Conservation (phyloP, 164 flowering plant species). For the Liriodendron chinense region DNA sequence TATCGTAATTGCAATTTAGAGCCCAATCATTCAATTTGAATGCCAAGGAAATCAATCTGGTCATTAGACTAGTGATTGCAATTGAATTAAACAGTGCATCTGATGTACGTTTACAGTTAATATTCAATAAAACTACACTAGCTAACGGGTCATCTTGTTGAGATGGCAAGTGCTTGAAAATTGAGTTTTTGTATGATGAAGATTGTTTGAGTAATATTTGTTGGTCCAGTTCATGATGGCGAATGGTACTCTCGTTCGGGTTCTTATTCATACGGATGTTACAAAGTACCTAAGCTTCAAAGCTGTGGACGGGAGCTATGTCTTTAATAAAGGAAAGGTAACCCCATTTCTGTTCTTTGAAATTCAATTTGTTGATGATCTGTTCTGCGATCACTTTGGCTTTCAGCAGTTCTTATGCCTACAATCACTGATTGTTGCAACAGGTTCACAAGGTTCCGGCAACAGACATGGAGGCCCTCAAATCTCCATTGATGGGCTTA, state of each 20-base stretch:
- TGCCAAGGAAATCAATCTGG: no score
- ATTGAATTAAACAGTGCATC: no score
- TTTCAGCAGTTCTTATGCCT: neutral
- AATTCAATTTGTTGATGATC: neutral
- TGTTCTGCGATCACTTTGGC: neutral
- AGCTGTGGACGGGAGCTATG: slow-evolving; percentile 94
- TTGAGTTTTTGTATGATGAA: no score
- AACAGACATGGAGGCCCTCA: slow-evolving; percentile 93
- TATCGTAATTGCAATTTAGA: no score
- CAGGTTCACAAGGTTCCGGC: slow-evolving; percentile 97
- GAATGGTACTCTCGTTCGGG: slow-evolving; percentile 85
- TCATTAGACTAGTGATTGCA: no score
- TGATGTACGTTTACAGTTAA: no score
- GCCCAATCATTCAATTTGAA: no score
- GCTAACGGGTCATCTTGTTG: neutral
- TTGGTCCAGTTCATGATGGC: slow-evolving; percentile 88
- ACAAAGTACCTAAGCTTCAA: slow-evolving; percentile 82
- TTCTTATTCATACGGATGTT: slow-evolving; percentile 90
- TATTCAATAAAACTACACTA: no score
- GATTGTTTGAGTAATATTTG: slow-evolving; percentile 5
- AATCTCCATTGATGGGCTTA: slow-evolving; percentile 90
- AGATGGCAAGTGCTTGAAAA: neutral
- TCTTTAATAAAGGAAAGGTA: slow-evolving; percentile 86
- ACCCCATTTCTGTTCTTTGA: neutral
- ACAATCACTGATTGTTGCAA: slow-evolving; percentile 11